Base-by-base conservation (phyloP, 1,284 basidiomycete genomes). In the Wallemia mellicola region DNA sequence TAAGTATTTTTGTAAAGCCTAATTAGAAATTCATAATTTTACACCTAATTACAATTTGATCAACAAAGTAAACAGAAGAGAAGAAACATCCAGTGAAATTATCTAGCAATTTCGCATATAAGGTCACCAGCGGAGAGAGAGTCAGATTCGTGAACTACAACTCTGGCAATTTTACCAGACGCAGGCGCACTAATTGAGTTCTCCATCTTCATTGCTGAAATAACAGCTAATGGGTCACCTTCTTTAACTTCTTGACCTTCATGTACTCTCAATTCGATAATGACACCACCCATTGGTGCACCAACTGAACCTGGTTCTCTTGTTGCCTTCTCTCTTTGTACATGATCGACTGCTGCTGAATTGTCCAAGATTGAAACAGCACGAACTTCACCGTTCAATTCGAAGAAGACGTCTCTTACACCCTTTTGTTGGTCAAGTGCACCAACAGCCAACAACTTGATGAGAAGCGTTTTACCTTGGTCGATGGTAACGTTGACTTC, bases 401-500 rank as follows among this genome's bases (percentile, higher is more conserved):
- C 94, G 69, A 96, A 95, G 86, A 88, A 95, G 64, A 94, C 87
- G 69, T 96, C 92, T 66, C 94, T 81, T 66, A 86, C 84, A 58
- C 91, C 88, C 66, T 80, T 84, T 60, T 83, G 82, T 69, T 86
- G 80, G 63, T 95, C 82, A 62, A 98, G 82, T 62, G 88, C 84
- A 28, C 92, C 91, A 60, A 94, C 78, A 48, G 94, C 92, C 76
- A 98, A 83, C 65, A 98, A 76, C 68, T 89, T 86, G 71, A 99
- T 81, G 69, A 96, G 94, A 63, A 98, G 76, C 62, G 82, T 92
- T 79, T 98, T 95, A 61, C 94, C 94, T 72, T 91, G 80, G 73
- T 98, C 92, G 66, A 99, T 95, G 59, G 83, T 80, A 68, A 96
- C 86, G 71, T 88, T 81, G 80, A 98, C 85, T 72, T 98, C 94